phyloP scores from a whole-genome alignment of 2,329 filamentous ascomycete genomes.

The Orbilia oligospora region DNA sequence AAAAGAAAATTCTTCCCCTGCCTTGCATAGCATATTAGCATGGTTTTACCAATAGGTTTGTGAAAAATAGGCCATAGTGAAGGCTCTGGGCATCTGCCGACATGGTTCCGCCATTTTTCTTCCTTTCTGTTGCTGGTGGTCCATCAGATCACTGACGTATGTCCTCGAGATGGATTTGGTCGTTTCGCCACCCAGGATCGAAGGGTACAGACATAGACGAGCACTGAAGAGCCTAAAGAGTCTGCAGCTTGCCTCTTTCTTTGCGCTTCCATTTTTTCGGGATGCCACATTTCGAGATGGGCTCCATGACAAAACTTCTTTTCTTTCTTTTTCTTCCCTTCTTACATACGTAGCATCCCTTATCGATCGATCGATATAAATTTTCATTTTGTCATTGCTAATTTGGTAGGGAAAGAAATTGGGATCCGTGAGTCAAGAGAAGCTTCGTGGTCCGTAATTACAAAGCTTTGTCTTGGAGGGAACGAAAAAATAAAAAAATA shows the following conservation, averaged over 20 bases:
- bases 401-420: slow-evolving; percentile 20
- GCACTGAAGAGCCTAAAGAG: slow-evolving; percentile 45
- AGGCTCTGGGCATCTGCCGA: slow-evolving; percentile 13
- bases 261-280: slow-evolving; percentile 31
- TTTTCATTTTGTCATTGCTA: slow-evolving; percentile 18
- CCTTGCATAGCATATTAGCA: slow-evolving; percentile 45
- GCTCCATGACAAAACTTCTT: neutral
- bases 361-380: slow-evolving; percentile 58
- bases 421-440: slow-evolving; percentile 43
- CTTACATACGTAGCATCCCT: slow-evolving; percentile 22
- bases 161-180: slow-evolving; percentile 26
- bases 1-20: slow-evolving; percentile 51
- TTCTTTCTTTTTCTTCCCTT: neutral
- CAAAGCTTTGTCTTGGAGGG: slow-evolving; percentile 28
- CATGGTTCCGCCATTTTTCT: slow-evolving; percentile 9
- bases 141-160: slow-evolving; percentile 56
- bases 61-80: slow-evolving; percentile 39
- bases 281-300: slow-evolving; percentile 26
- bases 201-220: slow-evolving; percentile 47
- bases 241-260: slow-evolving; percentile 40
- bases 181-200: slow-evolving; percentile 32
- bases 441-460: slow-evolving; percentile 25
- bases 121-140: neutral
- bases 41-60: slow-evolving; percentile 41
- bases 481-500: too few relatives aligned